Evolutionary conservation across 768 basidiomycete genomes (phyloP).

Genomic region (Russula lepida): DNA sequence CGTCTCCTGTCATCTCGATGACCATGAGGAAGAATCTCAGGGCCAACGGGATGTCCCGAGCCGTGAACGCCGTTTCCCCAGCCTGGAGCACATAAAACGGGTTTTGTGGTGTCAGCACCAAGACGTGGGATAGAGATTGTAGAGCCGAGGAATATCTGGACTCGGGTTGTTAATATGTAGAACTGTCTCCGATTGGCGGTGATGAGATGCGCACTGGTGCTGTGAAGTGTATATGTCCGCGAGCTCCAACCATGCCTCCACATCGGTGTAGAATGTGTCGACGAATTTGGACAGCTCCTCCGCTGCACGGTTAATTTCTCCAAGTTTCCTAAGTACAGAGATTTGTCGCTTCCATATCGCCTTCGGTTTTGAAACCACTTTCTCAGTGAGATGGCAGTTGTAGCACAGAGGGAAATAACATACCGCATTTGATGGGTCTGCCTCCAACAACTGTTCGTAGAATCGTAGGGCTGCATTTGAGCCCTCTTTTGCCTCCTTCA

Average conservation of each 20-base stretch:
- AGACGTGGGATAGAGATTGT: constrained; percentile 70
- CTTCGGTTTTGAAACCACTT: constrained; percentile 28
- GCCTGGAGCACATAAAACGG: constrained; percentile 76
- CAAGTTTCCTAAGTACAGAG: constrained; percentile 55
- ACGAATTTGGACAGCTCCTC: constrained; percentile 64
- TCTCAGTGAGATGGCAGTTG: not conserved
- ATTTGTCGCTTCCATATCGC: constrained; percentile 76
- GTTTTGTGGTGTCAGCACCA: constrained; percentile 79
- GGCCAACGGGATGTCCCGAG: constrained; percentile 64
- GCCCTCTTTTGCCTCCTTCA: constrained; percentile 61
- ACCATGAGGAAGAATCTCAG: constrained; percentile 72
- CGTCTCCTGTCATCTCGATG: constrained; percentile 70
- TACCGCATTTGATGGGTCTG: constrained; percentile 65
- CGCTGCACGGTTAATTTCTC: constrained; percentile 57
- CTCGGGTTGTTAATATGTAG: not conserved
- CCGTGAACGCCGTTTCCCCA: constrained; percentile 83
- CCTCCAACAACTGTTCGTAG: constrained; percentile 53
- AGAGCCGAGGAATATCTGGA: constrained; percentile 63
- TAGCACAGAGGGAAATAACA: constrained; percentile 25
- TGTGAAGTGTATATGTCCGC: constrained; percentile 70
- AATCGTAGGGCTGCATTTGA: constrained; percentile 50
- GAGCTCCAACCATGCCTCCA: constrained; percentile 83
- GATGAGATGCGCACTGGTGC: constrained; percentile 50
- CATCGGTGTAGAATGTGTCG: constrained; percentile 83
- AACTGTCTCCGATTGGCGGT: not conserved